Base-by-base conservation (phyloP, 1,284 basidiomycete species). In the Schizophyllum amplum region DNA sequence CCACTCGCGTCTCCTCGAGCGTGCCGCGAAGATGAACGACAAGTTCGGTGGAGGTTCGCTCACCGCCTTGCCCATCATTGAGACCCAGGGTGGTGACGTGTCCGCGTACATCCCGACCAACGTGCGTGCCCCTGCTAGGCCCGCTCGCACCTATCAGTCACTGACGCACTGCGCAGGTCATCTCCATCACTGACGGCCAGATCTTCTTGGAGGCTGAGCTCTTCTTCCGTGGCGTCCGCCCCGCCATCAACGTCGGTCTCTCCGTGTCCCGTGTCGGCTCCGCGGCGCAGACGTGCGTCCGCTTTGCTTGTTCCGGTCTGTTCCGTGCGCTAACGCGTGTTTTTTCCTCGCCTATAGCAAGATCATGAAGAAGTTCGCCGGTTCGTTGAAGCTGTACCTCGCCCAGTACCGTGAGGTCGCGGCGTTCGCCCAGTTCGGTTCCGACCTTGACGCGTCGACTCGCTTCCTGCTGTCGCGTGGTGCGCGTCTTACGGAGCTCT, bases 81-180 rank as follows among this genome's bases (percentile, higher is more conserved):
- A 99, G 83, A 98, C 96, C 70, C 96, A 99, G 81, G 96, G 96
- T 87, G 96, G 96, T 89, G 96, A 99, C 86, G 96, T 99, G 72
- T 99, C 94, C 56, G 94, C 94, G 54, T 97, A 98, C 80, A 97
- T 97, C 70, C 87, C 87, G 58, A 89, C 87, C 55, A 86, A 91
- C 73, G 86, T 91, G 64, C 59, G 85, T 75, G n/a, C n/a, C n/a
- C n/a, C n/a, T n/a, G n/a, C n/a, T n/a, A n/a, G n/a, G n/a, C n/a
- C n/a, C n/a, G n/a, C n/a, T n/a, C n/a, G n/a, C n/a, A n/a, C n/a
- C n/a, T n/a, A n/a, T n/a, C n/a, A n/a, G n/a, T 55, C 55, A 54
- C 57, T 54, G 48, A 64, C 48, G 47, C 4, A 20, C 24, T 22
- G 17, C 11, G 48, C 57, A 89, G 86, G 93, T 97, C 73, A 98